These are phyloP conservation scores for Barnettozyma siamensis DNA, from an alignment of 805 yeast genomes.

Conservation along the genomic window DNA sequence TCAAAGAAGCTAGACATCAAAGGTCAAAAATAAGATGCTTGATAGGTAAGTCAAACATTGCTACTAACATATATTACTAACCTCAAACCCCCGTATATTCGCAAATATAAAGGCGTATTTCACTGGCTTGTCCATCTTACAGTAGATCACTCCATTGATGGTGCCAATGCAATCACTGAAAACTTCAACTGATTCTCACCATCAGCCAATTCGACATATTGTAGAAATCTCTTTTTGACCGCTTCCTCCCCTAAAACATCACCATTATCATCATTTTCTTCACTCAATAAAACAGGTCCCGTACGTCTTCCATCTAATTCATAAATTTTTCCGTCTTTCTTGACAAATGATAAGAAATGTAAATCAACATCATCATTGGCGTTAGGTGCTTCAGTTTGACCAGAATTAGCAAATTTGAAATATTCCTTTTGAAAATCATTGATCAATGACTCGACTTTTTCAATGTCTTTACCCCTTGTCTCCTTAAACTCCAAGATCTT, in stretches of 20 bases:
- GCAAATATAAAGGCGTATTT: too few relatives aligned
- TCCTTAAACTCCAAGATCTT: slow-evolving; percentile 14
- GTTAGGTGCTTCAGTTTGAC: slow-evolving; percentile 55
- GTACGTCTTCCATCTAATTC: slow-evolving; percentile 87
- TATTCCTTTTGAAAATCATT: slow-evolving; percentile 42
- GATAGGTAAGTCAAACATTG: background rate
- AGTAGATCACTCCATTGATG: slow-evolving; percentile 34
- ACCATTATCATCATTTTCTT: slow-evolving; percentile 24
- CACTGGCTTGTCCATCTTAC: too few relatives aligned
- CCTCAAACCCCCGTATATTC: too few relatives aligned
- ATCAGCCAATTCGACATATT: slow-evolving; percentile 60
- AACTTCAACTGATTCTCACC: slow-evolving; percentile 57
- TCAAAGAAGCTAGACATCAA: slow-evolving; percentile 74
- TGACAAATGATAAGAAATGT: slow-evolving; percentile 76
- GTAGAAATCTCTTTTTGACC: slow-evolving; percentile 51
- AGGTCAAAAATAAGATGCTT: slow-evolving; percentile 57
- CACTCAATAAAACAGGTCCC: slow-evolving; percentile 66
- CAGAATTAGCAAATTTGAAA: slow-evolving; percentile 33
- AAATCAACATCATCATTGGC: slow-evolving; percentile 49
- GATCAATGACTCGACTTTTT: slow-evolving; percentile 32
- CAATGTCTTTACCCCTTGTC: slow-evolving; percentile 13
- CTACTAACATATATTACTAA: background rate
- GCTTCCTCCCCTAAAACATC: slow-evolving; percentile 51
- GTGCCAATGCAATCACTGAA: slow-evolving; percentile 73
- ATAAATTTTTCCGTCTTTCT: slow-evolving; percentile 52